Base-by-base conservation (phyloP, 192 early-diverging fungal species). In the Pilobolus umbonatus region DNA sequence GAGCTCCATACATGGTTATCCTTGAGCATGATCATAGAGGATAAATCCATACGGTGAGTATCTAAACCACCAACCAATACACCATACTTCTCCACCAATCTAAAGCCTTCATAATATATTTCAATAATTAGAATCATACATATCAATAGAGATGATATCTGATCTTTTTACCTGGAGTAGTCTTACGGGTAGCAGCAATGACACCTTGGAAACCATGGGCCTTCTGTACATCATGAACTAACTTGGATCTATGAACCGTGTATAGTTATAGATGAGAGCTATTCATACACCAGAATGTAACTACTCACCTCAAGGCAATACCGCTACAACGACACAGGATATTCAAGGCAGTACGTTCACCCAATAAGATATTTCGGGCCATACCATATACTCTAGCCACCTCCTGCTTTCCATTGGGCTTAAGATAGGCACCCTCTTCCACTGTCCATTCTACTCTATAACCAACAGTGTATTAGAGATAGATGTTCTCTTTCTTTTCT, bases 1-100 rank as follows among this genome's bases (percentile, higher is more conserved):
- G 82, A 83, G 53, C 83, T 83, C 96, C 96, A 98, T 56, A 98
- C 87, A 62, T 98, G 96, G 76, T 98, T 97, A 76, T 99, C 96
- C 74, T 99, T 99, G 47, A 99, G 80, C 96, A 99, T 99, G 51
- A 99, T 89, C 94, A 97, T 96, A 14, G 91, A 85, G 4, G 93
- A 96, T 48, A 99, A 78, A 71, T 97, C 94, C 84, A 92, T 88
- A 36, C 96, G 93, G 71, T 98, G 96, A 0, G 92, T 94, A 67
- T 98, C 96, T 43, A 91, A 87, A 34, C 96, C 96, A 35, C 96
- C 96, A 19, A 98, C 93, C 21, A 94, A 74, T 83, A 95, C 94
- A 25, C 91, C 96, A 69, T 98, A 98, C 65, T 98, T 98, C 68
- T 98, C 96, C 2, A 98, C 89, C 42, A 96, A 68, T 36, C 96